Evolutionary conservation across 306 rosid species (phyloP), one percentile per base, ranked within the genome.

Genomic region (Dryas alaskensis): DNA sequence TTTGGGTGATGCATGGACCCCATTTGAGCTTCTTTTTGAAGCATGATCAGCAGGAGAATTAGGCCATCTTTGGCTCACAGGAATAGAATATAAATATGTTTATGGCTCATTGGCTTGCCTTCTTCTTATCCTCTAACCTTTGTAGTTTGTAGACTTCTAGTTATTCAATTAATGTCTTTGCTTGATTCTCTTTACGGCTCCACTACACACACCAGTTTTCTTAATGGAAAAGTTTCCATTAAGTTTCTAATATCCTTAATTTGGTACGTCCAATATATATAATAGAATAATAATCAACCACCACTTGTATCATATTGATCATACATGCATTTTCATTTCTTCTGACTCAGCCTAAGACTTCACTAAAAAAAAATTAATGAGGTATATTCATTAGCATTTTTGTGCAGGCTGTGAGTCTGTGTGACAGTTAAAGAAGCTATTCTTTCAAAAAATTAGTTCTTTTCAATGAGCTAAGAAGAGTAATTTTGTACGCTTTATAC

Each of bases 1-100:
- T 84, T 58, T 63, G 27, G 59, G 45, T 72, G 68, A n/a, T 44
- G 65, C 25, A 82, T 82, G 86, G 92, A 60, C 82, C 89, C 89
- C 77, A 72, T 73, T 78, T 70, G 89, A 81, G 82, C 86, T 88
- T 84, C 78, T 77, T 82, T 71, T 50, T 17, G 78, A 88, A 90
- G 94, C 85, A 83, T 87, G 70, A 58, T 50, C 78, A 67, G 83
- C 76, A 65, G n/a, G 74, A 69, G 78, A 78, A 83, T 82, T 84
- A 81, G 73, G 79, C 73, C 77, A 80, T 75, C 73, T 73, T 50
- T 61, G 78, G 78, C 60, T 51, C 52, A 54, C 68, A 69, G 79
- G 81, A 66, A 83, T 84, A 78, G 66, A 86, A 84, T 80, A 80
- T 83, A 31, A 58, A 27, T 59, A 31, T 31, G 52, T 31, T 64